Base-by-base conservation (phyloP, 345 rosid species). In the Erucastrum elatum region DNA sequence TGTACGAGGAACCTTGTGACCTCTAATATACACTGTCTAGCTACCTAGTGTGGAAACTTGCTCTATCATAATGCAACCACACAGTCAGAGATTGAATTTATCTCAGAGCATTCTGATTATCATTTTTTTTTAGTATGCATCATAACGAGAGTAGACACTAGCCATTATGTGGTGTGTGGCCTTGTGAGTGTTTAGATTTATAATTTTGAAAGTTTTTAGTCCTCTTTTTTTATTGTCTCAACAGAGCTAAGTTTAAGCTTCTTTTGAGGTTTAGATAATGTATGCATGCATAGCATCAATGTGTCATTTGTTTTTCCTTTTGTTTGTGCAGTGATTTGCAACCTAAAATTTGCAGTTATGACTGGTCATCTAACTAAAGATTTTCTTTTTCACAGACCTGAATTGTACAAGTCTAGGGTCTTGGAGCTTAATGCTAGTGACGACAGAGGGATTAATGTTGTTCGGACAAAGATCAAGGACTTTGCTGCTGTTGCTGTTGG, bases 371-470 rank as follows among this genome's bases (percentile, higher is more conserved):
- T 75, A 58, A 77, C 34, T 49, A 21, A 21, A 58, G 26, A 34
- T 25, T 75, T 63, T 5, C 65, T 13, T 53, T 5, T 82, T 15
- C 65, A 51, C 86, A 95, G 99, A 62, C 99, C 97, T 64, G 97
- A 93, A 64, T 89, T 91, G 49, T 91, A 95, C 89, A 95, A 89
- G 84, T 88, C 92, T 60, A 88, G 97, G 85, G 98, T 95, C 79
- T 79, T 95, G 71, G 99, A 95, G 88, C 87, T 95, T 68, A 95
- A 95, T 88, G 98, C 98, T 9, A 95, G 99, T 87, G 99, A 93
- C 82, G 98, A 93, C 72, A 93, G 98, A 85, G 99, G 99, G 21
- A 93, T 93, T 70, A 95, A 91, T 82, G 99, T 95, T 75, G 99
- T 91, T 25, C 88, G 94, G 11, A 95, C 99, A 11, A 95, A 93